Conservation (phyloP, 129 eudicot genomes). For the Calendula officinalis region DNA sequence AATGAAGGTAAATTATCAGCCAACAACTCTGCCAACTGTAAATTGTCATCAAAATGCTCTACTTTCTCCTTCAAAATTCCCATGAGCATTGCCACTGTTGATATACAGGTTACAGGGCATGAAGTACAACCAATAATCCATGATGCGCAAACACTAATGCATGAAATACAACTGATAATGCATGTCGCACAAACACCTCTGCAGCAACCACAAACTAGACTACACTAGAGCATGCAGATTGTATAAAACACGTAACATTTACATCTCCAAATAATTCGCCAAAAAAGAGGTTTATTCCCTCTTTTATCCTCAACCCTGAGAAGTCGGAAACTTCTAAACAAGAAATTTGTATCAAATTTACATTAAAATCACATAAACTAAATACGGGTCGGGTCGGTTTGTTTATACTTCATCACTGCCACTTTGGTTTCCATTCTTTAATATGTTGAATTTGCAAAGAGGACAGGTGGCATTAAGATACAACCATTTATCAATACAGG, state of each 20-base stretch:
- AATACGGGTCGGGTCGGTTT: constrained; percentile 1
- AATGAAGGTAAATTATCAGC: too few species aligned
- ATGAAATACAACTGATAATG: constrained; percentile 20
- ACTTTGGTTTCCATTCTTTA: constrained; percentile 57
- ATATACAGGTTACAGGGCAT: not conserved
- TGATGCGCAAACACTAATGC: not conserved
- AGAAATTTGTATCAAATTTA: constrained; percentile 15
- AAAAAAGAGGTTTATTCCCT: constrained; percentile 7
- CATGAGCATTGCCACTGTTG: constrained; percentile 6
- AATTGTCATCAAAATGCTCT: not conserved
- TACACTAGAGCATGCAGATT: constrained; percentile 8
- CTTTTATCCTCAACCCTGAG: constrained; percentile 20
- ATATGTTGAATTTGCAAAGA: constrained; percentile 75
- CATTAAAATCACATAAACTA: constrained; percentile 14
- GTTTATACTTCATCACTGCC: constrained; percentile 64
- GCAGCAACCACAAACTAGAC: not conserved
- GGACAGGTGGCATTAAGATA: constrained; percentile 76
- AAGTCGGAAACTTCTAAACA: constrained; percentile 19
- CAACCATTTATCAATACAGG: constrained; percentile 85
- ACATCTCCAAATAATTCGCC: constrained; percentile 22
- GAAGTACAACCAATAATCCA: constrained; percentile 6
- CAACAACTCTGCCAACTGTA: not conserved
- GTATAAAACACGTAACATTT: constrained; percentile 1
- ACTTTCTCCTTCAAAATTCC: constrained; percentile 15
- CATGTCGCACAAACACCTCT: not conserved